Conservation (phyloP, 208 protist species). For the Angomonas ambiguus region DNA sequence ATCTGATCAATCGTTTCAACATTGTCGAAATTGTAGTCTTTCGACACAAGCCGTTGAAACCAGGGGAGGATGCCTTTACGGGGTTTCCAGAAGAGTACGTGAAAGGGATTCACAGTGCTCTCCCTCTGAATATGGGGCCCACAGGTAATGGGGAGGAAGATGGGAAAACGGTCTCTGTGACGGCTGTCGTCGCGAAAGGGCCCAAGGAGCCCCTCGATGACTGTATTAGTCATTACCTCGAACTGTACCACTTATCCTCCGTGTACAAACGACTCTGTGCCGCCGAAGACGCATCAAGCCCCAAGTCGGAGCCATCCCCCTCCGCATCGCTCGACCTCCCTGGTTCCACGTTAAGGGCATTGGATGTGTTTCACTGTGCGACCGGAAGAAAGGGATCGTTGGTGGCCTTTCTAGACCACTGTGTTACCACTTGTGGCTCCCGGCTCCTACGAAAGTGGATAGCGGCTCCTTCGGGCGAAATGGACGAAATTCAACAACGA, state of each 20-base stretch:
- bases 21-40: slow-evolving; percentile 75
- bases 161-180: slow-evolving; percentile 43
- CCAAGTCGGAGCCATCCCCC: background rate
- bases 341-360: slow-evolving; percentile 62
- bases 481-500: slow-evolving; percentile 28
- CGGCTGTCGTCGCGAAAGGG: slow-evolving; percentile 8
- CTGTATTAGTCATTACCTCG: slow-evolving; percentile 41
- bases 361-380: slow-evolving; percentile 83
- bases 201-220: slow-evolving; percentile 28
- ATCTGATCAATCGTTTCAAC: slow-evolving; percentile 63
- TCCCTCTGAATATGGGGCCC: slow-evolving; percentile 71
- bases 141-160: slow-evolving; percentile 74
- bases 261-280: slow-evolving; percentile 46
- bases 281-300: background rate
- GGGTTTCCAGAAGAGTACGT: slow-evolving; percentile 39
- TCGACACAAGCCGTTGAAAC: background rate
- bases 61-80: slow-evolving; percentile 8
- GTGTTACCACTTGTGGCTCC: slow-evolving; percentile 49
- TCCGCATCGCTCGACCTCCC: slow-evolving; percentile 25
- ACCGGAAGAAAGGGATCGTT: slow-evolving; percentile 42
- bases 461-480: slow-evolving; percentile 40
- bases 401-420: slow-evolving; percentile 64
- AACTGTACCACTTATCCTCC: slow-evolving; percentile 44
- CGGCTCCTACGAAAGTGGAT: slow-evolving; percentile 69
- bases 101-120: slow-evolving; percentile 30